These are phyloP conservation scores for Kingdonia uniflora DNA, from an alignment of 164 flowering plant species.

Conservation along the genomic window DNA sequence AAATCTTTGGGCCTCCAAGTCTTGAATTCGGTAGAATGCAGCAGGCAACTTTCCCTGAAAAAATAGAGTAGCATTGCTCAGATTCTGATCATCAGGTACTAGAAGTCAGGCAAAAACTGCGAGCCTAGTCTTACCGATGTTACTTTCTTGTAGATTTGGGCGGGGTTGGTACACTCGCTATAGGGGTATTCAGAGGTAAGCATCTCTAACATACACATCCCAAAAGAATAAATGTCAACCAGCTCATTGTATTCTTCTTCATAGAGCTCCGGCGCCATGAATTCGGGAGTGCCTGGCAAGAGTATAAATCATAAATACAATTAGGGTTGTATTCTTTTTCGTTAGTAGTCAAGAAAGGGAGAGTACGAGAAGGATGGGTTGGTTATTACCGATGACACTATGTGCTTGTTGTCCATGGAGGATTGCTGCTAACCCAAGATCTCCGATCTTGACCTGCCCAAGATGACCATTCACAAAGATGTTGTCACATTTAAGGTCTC, in stretches of 20 bases:
- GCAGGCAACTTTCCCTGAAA: constrained; percentile 69
- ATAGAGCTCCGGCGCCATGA: constrained; percentile 94
- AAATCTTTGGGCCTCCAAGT: constrained; percentile 47
- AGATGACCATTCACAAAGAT: constrained; percentile 91
- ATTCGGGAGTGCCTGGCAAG: constrained; percentile 81
- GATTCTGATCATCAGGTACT: not conserved
- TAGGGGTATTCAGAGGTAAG: constrained; percentile 83
- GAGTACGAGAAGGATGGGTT: not conserved
- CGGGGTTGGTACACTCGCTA: constrained; percentile 78
- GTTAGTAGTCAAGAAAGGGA: not conserved
- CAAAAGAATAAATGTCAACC: constrained; percentile 83
- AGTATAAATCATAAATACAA: not conserved
- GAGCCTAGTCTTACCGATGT: constrained; percentile 41
- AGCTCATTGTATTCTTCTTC: constrained; percentile 85
- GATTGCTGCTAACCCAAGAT: constrained; percentile 80
- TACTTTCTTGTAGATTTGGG: constrained; percentile 95
- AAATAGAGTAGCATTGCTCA: not conserved
- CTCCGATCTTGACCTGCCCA: constrained; percentile 92
- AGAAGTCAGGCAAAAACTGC: not conserved
- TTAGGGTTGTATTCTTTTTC: not conserved
- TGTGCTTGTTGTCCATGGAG: constrained; percentile 66
- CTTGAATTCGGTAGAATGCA: constrained; percentile 50
- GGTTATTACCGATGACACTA: constrained; percentile 65
- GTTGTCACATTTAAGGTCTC: constrained; percentile 95
- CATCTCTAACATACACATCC: constrained; percentile 95